Evolutionary conservation across 345 rosid species (phyloP).

Genomic region (Populus ilicifolia): DNA sequence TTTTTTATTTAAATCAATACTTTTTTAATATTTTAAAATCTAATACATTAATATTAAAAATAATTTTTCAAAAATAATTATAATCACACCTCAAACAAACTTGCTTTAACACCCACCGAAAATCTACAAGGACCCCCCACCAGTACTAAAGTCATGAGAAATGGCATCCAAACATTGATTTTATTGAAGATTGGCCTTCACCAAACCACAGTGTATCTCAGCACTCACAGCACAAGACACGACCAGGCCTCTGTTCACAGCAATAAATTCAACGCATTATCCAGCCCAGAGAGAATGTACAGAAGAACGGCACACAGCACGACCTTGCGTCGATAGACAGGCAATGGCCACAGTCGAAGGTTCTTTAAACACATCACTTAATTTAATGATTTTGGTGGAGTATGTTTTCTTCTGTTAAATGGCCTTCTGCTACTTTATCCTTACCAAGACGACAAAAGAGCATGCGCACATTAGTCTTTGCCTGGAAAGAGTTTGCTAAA

Average conservation of each 20-base stretch:
- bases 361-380: constrained; percentile 16
- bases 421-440: not conserved
- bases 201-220: not conserved
- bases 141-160: not conserved
- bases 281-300: not conserved
- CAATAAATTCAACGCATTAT: not conserved
- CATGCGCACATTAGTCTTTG: constrained; percentile 34
- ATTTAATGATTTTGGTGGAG: not conserved
- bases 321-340: not conserved
- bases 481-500: constrained; percentile 11
- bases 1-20: too few species aligned
- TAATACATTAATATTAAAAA: too few species aligned
- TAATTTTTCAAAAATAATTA: too few species aligned
- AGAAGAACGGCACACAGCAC: not conserved
- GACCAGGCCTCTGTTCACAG: not conserved
- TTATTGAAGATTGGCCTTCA: not conserved
- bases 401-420: not conserved
- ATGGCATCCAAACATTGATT: not conserved
- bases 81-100: too few species aligned
- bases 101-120: too few species aligned
- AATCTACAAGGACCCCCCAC: not conserved
- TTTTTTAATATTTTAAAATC: too few species aligned
- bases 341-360: constrained; percentile 8
- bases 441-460: constrained; percentile 7
- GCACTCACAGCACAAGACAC: not conserved